Base-by-base conservation (phyloP, 352 stramenopile species). In the Phytophthora rubi region DNA sequence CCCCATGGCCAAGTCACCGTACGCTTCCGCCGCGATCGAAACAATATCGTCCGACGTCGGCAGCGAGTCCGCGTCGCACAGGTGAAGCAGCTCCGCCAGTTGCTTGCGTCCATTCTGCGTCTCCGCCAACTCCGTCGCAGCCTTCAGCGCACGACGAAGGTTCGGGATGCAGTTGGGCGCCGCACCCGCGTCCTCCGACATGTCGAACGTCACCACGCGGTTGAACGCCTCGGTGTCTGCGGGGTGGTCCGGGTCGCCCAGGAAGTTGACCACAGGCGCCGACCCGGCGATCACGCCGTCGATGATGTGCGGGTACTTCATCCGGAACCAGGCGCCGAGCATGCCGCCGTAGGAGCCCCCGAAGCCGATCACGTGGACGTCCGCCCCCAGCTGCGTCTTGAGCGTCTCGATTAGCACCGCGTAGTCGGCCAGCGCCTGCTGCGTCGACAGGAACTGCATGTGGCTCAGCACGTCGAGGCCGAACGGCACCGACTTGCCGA, bases 341-440 rank as follows among this genome's bases (percentile, higher is more conserved):
- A 91, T 93, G 28, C 86, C 88, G 18, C 88, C 86, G 70, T 95
- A 95, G 33, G 83, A 92, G 9, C 86, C 88, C 13, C 88, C 86
- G 57, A 93, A 93, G 59, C 78, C 85, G 56, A 93, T 83, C 9
- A 91, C 82, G 0, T 80, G 79, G 49, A 90, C 73, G 53, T 90
- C 73, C 2, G 56, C 71, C 6, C 76, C 28, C 44, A 80, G 47
- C 15, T 87, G 62, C 10, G 45, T 12, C 61, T 90, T 87, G 18
- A 94, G 52, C 15, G 62, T 23, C 16, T 83, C 54, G 7, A 95
- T 68, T 8, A 95, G 63, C 63, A 82, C 73, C 0, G 83, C 79
- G 64, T 86, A 93, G 69, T 97, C 91, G 0, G 85, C 88, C 2
- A 97, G 66, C 18, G 82, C 73, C 74, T 99, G 95, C 18, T 95